Percentiles rank a stretch among this genome's conserved stretches.
phyloP scores from a whole-genome alignment of 345 rosid genomes.

The Arabis hirsuta region DNA sequence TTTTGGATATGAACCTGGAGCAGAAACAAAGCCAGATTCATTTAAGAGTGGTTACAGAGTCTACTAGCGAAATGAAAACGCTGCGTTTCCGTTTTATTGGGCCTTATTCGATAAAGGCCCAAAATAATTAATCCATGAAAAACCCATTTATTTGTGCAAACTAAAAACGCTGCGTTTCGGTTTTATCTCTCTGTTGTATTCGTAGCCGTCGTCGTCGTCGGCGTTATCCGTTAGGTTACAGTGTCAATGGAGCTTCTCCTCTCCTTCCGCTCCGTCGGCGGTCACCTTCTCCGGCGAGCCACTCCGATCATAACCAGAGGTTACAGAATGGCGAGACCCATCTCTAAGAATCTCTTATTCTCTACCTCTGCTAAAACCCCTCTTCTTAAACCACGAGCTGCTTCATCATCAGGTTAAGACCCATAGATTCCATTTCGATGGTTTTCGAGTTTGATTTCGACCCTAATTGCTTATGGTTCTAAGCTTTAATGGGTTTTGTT shows the following conservation, averaged over 20 bases:
- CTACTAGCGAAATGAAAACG: background rate
- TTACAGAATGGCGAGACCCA: slow-evolving; percentile 30
- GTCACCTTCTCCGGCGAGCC: slow-evolving; percentile 32
- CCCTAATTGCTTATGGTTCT: background rate
- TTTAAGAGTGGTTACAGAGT: background rate
- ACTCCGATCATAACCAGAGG: slow-evolving; percentile 8
- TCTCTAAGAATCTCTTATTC: slow-evolving; percentile 37
- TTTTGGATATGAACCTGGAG: slow-evolving; percentile 6
- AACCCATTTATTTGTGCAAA: background rate
- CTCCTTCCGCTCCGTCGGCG: slow-evolving; percentile 37
- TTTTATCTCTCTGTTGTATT: background rate
- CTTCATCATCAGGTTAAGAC: slow-evolving; percentile 48
- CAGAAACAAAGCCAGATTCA: slow-evolving; percentile 23
- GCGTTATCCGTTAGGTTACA: slow-evolving; percentile 25
- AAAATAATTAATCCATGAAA: background rate
- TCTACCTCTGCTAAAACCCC: slow-evolving; percentile 47
- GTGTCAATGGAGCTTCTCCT: slow-evolving; percentile 33
- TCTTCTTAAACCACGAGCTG: slow-evolving; percentile 48
- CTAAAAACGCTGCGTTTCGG: background rate
- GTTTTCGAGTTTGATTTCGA: background rate
- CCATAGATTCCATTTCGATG: background rate
- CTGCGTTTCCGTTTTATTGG: slow-evolving; percentile 4
- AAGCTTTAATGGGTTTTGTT: background rate
- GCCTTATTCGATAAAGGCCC: background rate
- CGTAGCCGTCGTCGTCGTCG: slow-evolving; percentile 17